Percentiles rank a stretch among this genome's conserved stretches.
Conservation (phyloP, 306 rosid species). For the Sechiopsis laciniata region DNA sequence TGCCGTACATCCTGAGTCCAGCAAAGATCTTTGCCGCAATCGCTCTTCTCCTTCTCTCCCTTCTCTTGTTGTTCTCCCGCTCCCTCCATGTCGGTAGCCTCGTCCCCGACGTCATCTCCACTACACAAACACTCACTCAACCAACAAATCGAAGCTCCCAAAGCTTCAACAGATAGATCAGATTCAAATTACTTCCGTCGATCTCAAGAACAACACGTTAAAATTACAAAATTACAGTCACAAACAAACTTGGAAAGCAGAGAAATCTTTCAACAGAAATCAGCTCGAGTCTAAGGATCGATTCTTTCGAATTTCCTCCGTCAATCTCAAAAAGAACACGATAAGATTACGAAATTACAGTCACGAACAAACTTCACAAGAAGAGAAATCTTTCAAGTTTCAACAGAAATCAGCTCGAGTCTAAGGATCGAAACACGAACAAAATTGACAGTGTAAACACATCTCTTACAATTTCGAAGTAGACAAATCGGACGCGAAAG, state of each 20-base stretch:
- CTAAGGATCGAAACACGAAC: constrained; percentile 1
- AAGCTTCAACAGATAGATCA: constrained; percentile 15
- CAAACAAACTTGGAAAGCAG: too few species aligned
- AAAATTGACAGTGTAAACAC: background rate
- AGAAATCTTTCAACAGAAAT: constrained; percentile 1
- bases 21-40: constrained; percentile 79
- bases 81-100: constrained; percentile 83
- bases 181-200: background rate
- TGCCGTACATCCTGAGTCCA: constrained; percentile 76
- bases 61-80: constrained; percentile 81
- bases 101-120: constrained; percentile 67
- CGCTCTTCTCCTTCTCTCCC: constrained; percentile 76
- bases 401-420: constrained; percentile 12
- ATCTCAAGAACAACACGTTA: too few species aligned
- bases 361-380: constrained; percentile 1
- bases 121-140: constrained; percentile 12
- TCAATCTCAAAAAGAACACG: background rate
- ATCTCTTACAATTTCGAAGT: background rate
- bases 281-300: background rate
- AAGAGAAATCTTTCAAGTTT: background rate
- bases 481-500: constrained; percentile 11
- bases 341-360: background rate
- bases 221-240: too few species aligned
- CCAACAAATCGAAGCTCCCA: constrained; percentile 16
- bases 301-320: constrained; percentile 18